phyloP scores from a whole-genome alignment of 306 rosid species.

The Alnus rubra region DNA sequence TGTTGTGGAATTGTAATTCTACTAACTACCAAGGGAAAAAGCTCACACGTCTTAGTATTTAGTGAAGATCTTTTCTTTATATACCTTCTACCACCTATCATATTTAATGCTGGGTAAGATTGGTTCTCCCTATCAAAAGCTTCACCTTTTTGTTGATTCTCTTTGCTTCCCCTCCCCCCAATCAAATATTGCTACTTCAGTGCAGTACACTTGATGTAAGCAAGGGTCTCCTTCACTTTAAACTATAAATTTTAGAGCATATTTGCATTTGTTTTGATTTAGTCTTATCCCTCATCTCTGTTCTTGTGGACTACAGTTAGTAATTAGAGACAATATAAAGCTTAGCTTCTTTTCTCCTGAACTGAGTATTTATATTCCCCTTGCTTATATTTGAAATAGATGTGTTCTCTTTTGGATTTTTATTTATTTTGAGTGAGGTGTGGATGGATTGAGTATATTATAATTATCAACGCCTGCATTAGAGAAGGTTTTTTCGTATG shows the following conservation, averaged over 20 bases:
- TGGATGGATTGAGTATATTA: neutral
- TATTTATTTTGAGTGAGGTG: neutral
- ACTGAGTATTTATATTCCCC: no score
- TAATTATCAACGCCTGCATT: neutral
- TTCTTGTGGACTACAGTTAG: no score
- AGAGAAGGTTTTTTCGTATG: neutral
- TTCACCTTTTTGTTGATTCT: neutral
- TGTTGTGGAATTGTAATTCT: constrained; percentile 52
- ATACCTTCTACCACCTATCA: constrained; percentile 74
- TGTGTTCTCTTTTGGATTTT: no score
- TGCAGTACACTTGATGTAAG: neutral
- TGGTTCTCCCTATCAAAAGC: neutral
- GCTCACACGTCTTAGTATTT: constrained; percentile 54
- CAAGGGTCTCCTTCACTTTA: no score
- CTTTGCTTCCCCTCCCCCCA: neutral
- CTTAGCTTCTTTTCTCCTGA: no score
- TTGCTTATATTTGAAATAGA: no score
- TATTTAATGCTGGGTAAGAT: constrained; percentile 80
- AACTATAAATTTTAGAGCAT: no score
- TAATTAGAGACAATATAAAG: no score
- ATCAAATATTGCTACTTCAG: neutral
- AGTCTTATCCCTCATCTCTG: no score
- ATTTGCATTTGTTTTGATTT: no score
- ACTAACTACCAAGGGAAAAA: constrained; percentile 42
- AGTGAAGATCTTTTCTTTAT: constrained; percentile 59